These are phyloP conservation scores for Fraxinus albicans DNA, from an alignment of 305 asterid genomes.

Conservation along the genomic window DNA sequence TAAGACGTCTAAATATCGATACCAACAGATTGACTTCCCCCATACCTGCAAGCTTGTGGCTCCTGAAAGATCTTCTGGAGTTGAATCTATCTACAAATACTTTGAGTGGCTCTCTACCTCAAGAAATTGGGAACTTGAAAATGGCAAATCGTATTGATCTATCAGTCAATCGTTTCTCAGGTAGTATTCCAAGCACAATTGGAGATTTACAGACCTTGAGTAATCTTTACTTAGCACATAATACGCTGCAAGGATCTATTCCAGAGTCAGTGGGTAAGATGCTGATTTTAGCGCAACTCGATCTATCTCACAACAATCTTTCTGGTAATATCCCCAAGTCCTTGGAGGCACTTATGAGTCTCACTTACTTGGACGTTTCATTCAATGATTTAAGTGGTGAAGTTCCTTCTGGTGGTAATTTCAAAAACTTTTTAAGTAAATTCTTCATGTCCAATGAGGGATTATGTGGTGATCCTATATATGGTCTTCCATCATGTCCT, in stretches of 20 bases:
- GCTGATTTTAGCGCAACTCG: not conserved
- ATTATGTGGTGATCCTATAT: conserved; percentile 11
- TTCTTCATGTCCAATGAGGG: not conserved
- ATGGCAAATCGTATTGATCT: not conserved
- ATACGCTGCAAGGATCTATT: not conserved
- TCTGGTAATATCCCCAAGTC: conserved; percentile 10
- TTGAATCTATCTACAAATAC: conserved; percentile 10
- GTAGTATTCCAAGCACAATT: not conserved
- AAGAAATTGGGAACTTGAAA: conserved; percentile 6
- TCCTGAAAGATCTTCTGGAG: not conserved
- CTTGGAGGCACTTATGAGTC: not conserved
- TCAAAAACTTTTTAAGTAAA: not conserved
- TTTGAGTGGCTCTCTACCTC: conserved; percentile 1
- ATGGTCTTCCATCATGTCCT: not conserved
- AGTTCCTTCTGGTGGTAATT: conserved; percentile 17
- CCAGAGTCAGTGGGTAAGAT: not conserved
- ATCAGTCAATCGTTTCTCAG: conserved; percentile 7
- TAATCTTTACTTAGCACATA: not conserved
- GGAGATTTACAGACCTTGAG: not conserved
- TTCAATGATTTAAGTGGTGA: conserved; percentile 14
- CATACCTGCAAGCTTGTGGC: conserved; percentile 17
- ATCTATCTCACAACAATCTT: conserved; percentile 3
- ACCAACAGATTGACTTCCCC: not conserved
- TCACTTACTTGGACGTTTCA: conserved; percentile 2
- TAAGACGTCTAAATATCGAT: not conserved